A percentile compares a stretch with the other conserved stretches of the same genome.
These are phyloP conservation scores for Drechslerella coelobrocha DNA, from an alignment of 2,329 filamentous ascomycete species.

Conservation along the genomic window DNA sequence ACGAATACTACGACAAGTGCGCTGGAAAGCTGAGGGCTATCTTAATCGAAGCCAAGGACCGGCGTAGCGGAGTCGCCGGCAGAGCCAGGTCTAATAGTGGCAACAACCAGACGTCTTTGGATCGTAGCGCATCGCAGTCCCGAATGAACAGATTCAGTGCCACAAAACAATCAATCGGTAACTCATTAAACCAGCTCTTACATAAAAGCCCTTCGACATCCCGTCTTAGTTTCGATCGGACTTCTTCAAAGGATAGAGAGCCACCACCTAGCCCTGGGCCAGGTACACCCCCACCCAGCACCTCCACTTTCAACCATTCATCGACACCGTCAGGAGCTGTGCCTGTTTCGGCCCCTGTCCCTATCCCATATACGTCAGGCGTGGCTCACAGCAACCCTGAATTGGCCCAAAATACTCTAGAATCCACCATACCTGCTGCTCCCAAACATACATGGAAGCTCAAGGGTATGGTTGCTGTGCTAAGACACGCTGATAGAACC, in stretches of 20 bases:
- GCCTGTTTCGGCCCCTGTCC: conserved; percentile 58
- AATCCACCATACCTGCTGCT: conserved; percentile 69
- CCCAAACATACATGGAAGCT: conserved; percentile 97
- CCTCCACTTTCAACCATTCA: conserved; percentile 55
- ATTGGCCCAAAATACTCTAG: conserved; percentile 56
- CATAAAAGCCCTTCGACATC: conserved; percentile 48
- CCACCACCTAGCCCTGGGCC: conserved; percentile 36
- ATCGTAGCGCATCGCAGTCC: conserved; percentile 54
- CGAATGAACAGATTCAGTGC: conserved; percentile 48
- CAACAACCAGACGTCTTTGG: conserved; percentile 52
- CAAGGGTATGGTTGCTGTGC: conserved; percentile 95
- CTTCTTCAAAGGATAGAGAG: conserved; percentile 52
- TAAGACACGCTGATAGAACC: conserved; percentile 93
- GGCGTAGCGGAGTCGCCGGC: conserved; percentile 61
- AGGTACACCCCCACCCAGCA: conserved; percentile 25
- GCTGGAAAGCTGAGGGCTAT: conserved; percentile 84
- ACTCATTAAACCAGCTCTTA: conserved; percentile 45
- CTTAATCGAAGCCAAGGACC: conserved; percentile 70
- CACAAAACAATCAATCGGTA: conserved; percentile 44
- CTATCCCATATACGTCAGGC: conserved; percentile 54
- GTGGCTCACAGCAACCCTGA: conserved; percentile 46
- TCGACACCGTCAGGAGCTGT: conserved; percentile 59
- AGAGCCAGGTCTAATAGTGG: conserved; percentile 62
- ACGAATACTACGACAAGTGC: conserved; percentile 95
- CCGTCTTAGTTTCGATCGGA: conserved; percentile 47